These are phyloP conservation scores for Tuber magnatum DNA, from an alignment of 495 filamentous ascomycete genomes.

Conservation along the genomic window DNA sequence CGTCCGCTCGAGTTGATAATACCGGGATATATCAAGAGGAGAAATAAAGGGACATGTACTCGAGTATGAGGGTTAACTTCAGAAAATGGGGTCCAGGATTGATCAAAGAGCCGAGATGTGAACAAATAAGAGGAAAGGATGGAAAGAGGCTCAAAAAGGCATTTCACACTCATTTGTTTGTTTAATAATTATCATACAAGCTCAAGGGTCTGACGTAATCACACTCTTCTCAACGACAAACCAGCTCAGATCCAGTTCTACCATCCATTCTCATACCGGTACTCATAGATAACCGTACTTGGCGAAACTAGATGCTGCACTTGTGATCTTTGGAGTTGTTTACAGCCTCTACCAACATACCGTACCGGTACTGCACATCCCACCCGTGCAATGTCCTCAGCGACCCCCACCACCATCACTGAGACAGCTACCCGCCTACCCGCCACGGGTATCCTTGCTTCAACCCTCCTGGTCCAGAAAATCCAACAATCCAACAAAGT, in stretches of 20 bases:
- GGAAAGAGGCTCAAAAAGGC: not conserved
- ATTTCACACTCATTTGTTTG: not conserved
- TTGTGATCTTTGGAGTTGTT: not conserved
- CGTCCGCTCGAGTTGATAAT: not conserved
- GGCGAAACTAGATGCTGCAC: not conserved
- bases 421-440: not conserved
- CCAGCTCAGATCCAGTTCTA: not conserved
- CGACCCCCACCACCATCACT: not conserved
- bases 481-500: not conserved
- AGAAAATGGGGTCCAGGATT: not conserved
- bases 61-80: not conserved
- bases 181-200: not conserved
- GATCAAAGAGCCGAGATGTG: not conserved
- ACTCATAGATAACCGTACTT: not conserved
- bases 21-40: not conserved
- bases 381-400: not conserved
- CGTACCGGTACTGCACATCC: not conserved
- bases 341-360: not conserved
- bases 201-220: not conserved
- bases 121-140: not conserved
- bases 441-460: not conserved
- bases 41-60: not conserved
- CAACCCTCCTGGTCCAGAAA: not conserved
- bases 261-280: not conserved
- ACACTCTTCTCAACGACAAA: not conserved